These are phyloP conservation scores for Neonectria faginata DNA, from an alignment of 2,329 filamentous ascomycete species.

Conservation along the genomic window DNA sequence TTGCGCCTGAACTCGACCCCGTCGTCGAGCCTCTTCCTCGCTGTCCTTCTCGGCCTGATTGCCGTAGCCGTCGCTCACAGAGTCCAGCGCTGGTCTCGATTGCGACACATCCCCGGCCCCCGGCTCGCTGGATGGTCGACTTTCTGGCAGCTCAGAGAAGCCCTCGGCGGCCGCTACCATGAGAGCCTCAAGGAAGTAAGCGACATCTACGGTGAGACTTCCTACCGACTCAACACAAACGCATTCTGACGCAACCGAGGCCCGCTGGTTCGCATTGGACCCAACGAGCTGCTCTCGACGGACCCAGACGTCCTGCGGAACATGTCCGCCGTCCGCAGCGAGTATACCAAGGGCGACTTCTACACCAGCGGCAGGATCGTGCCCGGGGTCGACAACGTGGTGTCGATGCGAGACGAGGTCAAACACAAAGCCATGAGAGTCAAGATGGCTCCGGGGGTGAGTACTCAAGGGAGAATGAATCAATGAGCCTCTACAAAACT, in stretches of 20 bases:
- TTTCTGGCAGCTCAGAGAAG: slow-evolving; percentile 47
- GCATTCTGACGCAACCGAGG: slow-evolving; percentile 37
- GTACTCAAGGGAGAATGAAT: slow-evolving; percentile 30
- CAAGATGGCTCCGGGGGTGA: slow-evolving; percentile 58
- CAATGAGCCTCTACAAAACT: background rate
- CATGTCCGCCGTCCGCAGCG: slow-evolving; percentile 53
- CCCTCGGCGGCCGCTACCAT: slow-evolving; percentile 46
- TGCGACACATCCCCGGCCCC: slow-evolving; percentile 47
- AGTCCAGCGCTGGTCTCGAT: slow-evolving; percentile 42
- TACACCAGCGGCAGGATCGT: slow-evolving; percentile 65
- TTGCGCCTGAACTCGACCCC: slow-evolving; percentile 5
- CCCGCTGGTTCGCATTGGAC: slow-evolving; percentile 56
- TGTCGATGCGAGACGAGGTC: slow-evolving; percentile 61
- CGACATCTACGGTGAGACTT: slow-evolving; percentile 40
- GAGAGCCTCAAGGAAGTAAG: slow-evolving; percentile 42
- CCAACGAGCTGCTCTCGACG: slow-evolving; percentile 55
- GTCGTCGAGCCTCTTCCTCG: slow-evolving; percentile 11
- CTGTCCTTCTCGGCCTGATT: slow-evolving; percentile 2
- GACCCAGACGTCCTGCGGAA: slow-evolving; percentile 55
- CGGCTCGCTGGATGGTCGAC: slow-evolving; percentile 42
- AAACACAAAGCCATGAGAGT: slow-evolving; percentile 58
- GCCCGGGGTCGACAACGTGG: slow-evolving; percentile 64
- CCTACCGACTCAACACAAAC: background rate
- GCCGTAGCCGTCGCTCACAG: background rate
- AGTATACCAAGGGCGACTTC: slow-evolving; percentile 55